These are phyloP conservation scores for Tephrocybe sp. DNA, from an alignment of 768 basidiomycete species.

Conservation along the genomic window DNA sequence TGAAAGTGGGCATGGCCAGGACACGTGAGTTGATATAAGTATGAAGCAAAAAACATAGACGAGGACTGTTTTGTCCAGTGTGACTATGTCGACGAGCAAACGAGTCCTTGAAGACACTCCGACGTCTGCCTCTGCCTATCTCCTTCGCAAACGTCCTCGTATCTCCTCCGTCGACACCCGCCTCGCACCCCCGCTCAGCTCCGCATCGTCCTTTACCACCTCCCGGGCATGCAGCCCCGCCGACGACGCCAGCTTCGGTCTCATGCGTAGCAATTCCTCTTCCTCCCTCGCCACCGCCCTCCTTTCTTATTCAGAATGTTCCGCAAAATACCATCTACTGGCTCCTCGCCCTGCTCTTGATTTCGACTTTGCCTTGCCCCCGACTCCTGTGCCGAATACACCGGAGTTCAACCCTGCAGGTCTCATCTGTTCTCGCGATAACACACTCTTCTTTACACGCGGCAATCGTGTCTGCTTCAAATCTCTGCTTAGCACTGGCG, in stretches of 20 bases:
- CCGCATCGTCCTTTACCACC: conserved; percentile 23
- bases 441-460: conserved; percentile 47
- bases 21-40: too few relatives aligned
- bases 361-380: conserved; percentile 16
- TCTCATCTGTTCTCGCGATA: conserved; percentile 42
- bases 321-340: conserved; percentile 30
- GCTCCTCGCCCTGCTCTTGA: conserved; percentile 12
- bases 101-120: conserved; percentile 18
- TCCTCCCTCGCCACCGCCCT: conserved; percentile 24
- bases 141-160: conserved; percentile 29
- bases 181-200: conserved; percentile 17
- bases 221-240: conserved; percentile 23
- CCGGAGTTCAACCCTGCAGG: background rate
- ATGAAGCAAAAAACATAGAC: too few relatives aligned
- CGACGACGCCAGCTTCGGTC: conserved; percentile 21
- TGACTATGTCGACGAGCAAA: too few relatives aligned
- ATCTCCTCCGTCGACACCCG: conserved; percentile 21
- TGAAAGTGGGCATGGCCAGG: too few relatives aligned
- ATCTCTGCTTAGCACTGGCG: conserved; percentile 34
- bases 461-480: conserved; percentile 55
- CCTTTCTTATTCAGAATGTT: conserved; percentile 31
- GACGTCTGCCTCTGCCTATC: conserved; percentile 10
- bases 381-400: conserved; percentile 12
- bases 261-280: conserved; percentile 31
- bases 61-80: too few relatives aligned